These are phyloP conservation scores for Mentha longifolia DNA, from an alignment of 257 asterid genomes.

Conservation along the genomic window DNA sequence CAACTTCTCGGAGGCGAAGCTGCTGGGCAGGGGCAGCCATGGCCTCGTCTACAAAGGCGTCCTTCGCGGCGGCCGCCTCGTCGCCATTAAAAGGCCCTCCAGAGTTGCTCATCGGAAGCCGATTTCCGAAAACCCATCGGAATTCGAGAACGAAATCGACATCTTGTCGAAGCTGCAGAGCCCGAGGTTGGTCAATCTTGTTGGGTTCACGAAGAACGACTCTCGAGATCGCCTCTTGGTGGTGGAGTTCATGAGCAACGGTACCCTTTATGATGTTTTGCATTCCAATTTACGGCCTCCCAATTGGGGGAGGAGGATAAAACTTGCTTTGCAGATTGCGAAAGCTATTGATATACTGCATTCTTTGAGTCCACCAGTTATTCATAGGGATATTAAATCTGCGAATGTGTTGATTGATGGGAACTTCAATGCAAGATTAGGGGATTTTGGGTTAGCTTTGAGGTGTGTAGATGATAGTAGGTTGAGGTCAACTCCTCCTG, in stretches of 20 bases:
- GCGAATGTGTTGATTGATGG: slow-evolving; percentile 80
- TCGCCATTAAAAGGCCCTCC: slow-evolving; percentile 77
- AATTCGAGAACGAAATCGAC: slow-evolving; percentile 78
- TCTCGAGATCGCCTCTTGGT: slow-evolving; percentile 65
- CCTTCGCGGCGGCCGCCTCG: slow-evolving; percentile 67
- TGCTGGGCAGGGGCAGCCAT: slow-evolving; percentile 85
- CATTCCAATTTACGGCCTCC: slow-evolving; percentile 66
- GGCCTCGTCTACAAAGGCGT: slow-evolving; percentile 83
- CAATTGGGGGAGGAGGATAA: slow-evolving; percentile 77
- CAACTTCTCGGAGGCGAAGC: slow-evolving; percentile 69
- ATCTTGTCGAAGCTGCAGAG: slow-evolving; percentile 65
- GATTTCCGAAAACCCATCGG: slow-evolving; percentile 52
- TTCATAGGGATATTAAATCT: slow-evolving; percentile 84
- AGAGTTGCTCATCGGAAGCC: slow-evolving; percentile 41
- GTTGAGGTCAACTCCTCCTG: slow-evolving; percentile 85
- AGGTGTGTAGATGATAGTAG: slow-evolving; percentile 67
- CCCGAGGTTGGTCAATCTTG: slow-evolving; percentile 75
- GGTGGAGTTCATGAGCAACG: slow-evolving; percentile 88
- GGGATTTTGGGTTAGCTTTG: slow-evolving; percentile 86
- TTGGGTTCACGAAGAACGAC: slow-evolving; percentile 58
- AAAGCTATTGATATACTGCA: slow-evolving; percentile 71
- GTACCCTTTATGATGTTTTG: slow-evolving; percentile 74
- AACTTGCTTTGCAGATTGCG: slow-evolving; percentile 73
- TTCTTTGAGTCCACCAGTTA: slow-evolving; percentile 65
- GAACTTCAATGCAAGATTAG: slow-evolving; percentile 71